Conservation (phyloP, 2,329 filamentous ascomycete species). For the Alternaria sp. region DNA sequence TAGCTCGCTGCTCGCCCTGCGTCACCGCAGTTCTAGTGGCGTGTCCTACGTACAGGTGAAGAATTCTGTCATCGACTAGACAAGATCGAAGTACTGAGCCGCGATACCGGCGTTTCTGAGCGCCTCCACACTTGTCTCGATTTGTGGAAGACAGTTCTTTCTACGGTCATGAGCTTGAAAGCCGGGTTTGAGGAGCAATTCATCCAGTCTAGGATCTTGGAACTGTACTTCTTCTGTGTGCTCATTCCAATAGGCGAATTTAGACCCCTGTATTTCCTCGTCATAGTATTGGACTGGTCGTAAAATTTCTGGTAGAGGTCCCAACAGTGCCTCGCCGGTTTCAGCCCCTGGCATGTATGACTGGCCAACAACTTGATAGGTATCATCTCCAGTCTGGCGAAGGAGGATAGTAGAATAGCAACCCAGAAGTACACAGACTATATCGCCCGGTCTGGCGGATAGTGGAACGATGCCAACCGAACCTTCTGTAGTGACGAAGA, state of each 20-base stretch:
- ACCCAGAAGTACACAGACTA: not conserved
- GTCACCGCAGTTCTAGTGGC: fast-evolving
- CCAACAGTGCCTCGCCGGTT: not conserved
- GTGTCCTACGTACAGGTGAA: not conserved
- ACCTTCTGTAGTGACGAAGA: not conserved
- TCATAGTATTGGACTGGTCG: fast-evolving
- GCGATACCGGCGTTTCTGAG: not conserved
- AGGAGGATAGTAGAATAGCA: not conserved
- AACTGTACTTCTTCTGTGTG: not conserved
- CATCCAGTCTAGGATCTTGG: not conserved
- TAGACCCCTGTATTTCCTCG: no score
- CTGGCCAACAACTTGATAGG: not conserved
- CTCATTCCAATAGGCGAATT: not conserved
- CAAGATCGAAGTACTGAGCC: not conserved
- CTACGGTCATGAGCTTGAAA: not conserved
- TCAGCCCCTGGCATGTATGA: fast-evolving
- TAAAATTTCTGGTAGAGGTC: not conserved
- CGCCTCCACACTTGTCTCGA: not conserved
- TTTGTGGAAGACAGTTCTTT: fast-evolving
- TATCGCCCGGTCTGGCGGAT: not conserved
- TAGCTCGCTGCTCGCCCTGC: not conserved
- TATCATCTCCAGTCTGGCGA: fast-evolving
- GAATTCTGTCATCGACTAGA: not conserved
- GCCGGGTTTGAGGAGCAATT: not conserved
- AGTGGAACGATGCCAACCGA: not conserved